phyloP scores from a whole-genome alignment of 1,139 yeast genomes.

The Suhomyces coccinellae region DNA sequence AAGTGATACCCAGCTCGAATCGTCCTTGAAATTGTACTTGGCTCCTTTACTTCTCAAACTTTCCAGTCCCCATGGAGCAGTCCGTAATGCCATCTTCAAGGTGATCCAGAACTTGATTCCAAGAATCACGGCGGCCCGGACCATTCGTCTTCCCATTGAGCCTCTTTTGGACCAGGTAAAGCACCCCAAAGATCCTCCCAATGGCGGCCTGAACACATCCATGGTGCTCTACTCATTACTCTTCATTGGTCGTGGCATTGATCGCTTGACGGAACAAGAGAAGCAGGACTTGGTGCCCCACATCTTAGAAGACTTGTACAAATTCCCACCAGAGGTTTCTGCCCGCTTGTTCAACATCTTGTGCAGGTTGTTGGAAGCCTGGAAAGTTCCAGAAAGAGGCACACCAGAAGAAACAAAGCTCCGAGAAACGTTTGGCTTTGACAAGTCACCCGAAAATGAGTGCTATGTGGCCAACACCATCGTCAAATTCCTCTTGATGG shows the following conservation, averaged over 20 bases:
- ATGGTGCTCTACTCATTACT: conserved; percentile 67
- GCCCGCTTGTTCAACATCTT: conserved; percentile 66
- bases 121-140: conserved; percentile 59
- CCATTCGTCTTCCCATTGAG: conserved; percentile 59
- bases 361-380: conserved; percentile 51
- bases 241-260: conserved; percentile 66
- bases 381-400: conserved; percentile 53
- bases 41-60: conserved; percentile 79
- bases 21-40: conserved; percentile 60
- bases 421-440: conserved; percentile 30
- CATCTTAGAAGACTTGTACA: conserved; percentile 48
- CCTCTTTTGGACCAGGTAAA: conserved; percentile 65
- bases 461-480: conserved; percentile 47
- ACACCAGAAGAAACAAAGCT: conserved; percentile 42
- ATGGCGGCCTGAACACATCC: conserved; percentile 44
- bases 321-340: conserved; percentile 37
- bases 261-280: conserved; percentile 43
- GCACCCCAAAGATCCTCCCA: conserved; percentile 45
- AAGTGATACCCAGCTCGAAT: conserved; percentile 63
- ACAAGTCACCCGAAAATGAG: conserved; percentile 35
- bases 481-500: conserved; percentile 57
- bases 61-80: conserved; percentile 68
- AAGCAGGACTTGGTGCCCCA: conserved; percentile 45
- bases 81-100: conserved; percentile 65
- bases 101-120: conserved; percentile 68